Evolutionary conservation across 495 filamentous ascomycete species (phyloP).

Genomic region (Collariella sp.): DNA sequence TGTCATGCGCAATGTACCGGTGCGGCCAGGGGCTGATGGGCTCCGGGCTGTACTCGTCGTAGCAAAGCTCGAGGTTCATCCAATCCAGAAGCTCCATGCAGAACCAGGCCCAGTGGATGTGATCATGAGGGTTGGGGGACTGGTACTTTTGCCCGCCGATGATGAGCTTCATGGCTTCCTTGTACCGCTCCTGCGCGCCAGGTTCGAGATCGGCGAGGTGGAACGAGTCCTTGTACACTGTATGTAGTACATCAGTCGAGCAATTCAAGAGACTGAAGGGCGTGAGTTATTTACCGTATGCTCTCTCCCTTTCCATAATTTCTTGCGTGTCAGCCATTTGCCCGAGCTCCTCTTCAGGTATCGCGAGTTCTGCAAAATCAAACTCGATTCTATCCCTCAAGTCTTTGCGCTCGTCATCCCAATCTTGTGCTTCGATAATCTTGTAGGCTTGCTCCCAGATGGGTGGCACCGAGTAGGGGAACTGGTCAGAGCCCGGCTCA

Average conservation of each 20-base stretch:
- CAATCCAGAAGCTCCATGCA: slow-evolving; percentile 28
- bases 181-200: slow-evolving; percentile 27
- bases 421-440: no score
- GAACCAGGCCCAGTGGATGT: slow-evolving; percentile 27
- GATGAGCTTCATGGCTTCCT: slow-evolving; percentile 29
- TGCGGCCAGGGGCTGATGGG: slow-evolving; percentile 26
- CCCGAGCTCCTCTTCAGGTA: slow-evolving; percentile 1
- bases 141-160: slow-evolving; percentile 24
- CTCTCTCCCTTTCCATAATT: slow-evolving; percentile 29
- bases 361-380: no score
- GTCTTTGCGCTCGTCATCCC: no score
- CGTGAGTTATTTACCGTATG: slow-evolving; percentile 20
- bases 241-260: no score
- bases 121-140: slow-evolving; percentile 2
- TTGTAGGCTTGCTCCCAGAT: slow-evolving; percentile 11
- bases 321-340: background rate
- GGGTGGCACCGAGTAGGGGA: slow-evolving; percentile 6
- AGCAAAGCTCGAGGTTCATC: slow-evolving; percentile 27
- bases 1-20: slow-evolving; percentile 35
- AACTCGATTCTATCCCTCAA: no score
- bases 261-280: background rate
- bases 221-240: slow-evolving; percentile 38
- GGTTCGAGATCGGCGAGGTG: slow-evolving; percentile 39
- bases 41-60: slow-evolving; percentile 18
- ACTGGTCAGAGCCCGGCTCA: slow-evolving; percentile 1